Evolutionary conservation across 176 grass and related monocot species (phyloP).

Genomic region (Paspalum vaginatum): DNA sequence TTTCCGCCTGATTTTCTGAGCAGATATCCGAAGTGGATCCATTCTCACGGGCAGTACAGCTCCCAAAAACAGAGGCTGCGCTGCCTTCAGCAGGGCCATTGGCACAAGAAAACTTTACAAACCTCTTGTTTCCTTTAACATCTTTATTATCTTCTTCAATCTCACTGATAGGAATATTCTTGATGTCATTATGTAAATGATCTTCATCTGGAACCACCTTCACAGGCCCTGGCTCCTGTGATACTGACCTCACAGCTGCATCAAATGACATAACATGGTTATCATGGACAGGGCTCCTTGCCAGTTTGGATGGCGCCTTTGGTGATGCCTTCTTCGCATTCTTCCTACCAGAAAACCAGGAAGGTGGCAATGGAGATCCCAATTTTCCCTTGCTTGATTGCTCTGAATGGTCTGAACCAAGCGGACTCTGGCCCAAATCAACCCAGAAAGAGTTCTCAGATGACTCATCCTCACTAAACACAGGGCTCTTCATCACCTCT

Average conservation of each 20-base stretch:
- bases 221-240: constrained; percentile 65
- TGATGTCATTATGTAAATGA: constrained; percentile 46
- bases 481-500: constrained; percentile 97
- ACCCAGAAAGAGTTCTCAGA: constrained; percentile 94
- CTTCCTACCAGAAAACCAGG: constrained; percentile 78
- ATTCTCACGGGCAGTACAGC: constrained; percentile 45
- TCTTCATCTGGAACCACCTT: constrained; percentile 59
- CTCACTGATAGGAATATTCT: constrained; percentile 62
- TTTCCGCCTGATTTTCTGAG: constrained; percentile 53
- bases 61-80: constrained; percentile 61
- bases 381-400: constrained; percentile 72
- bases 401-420: constrained; percentile 74
- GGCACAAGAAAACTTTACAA: constrained; percentile 63
- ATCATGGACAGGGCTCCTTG: constrained; percentile 75
- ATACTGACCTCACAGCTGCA: constrained; percentile 85
- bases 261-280: constrained; percentile 92
- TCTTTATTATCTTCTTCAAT: constrained; percentile 81
- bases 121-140: constrained; percentile 59
- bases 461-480: constrained; percentile 96
- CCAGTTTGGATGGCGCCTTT: constrained; percentile 57
- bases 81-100: constrained; percentile 37
- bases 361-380: constrained; percentile 85
- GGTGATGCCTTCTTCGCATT: constrained; percentile 65
- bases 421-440: constrained; percentile 95
- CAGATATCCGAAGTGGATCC: constrained; percentile 58